phyloP scores from a whole-genome alignment of 2,329 filamentous ascomycete species.

The Paraconiothyrium sp. region DNA sequence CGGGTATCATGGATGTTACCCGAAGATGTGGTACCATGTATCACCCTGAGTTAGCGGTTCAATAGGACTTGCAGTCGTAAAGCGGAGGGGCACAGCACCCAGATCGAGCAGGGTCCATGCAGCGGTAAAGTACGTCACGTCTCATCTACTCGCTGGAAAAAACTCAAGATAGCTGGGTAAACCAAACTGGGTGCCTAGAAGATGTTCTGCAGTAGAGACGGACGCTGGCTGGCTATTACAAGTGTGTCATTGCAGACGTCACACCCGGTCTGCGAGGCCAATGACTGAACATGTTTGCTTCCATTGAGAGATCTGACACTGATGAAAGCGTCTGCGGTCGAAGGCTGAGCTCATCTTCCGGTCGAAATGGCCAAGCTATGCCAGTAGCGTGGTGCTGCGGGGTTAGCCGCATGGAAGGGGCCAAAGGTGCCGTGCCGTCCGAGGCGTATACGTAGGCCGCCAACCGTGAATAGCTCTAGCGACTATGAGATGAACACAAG shows the following conservation, averaged over 20 bases:
- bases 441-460: conserved; percentile 9
- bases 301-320: background rate
- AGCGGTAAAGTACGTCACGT: conserved; percentile 1
- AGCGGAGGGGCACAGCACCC: background rate
- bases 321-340: background rate
- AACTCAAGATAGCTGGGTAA: no score
- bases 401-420: conserved; percentile 1
- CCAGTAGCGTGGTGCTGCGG: conserved; percentile 6
- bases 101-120: conserved; percentile 5
- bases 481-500: background rate
- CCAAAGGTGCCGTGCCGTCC: conserved; percentile 8
- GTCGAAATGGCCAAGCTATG: background rate
- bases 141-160: conserved; percentile 21
- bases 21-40: conserved; percentile 27
- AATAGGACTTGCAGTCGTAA: conserved; percentile 27
- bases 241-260: background rate
- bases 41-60: conserved; percentile 28
- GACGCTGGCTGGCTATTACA: background rate
- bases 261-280: background rate
- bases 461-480: background rate
- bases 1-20: conserved; percentile 21
- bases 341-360: background rate
- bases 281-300: background rate
- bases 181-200: no score
- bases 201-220: background rate